Conservation (phyloP, 2,329 filamentous ascomycete genomes). For the Fusarium pseudonygamai region DNA sequence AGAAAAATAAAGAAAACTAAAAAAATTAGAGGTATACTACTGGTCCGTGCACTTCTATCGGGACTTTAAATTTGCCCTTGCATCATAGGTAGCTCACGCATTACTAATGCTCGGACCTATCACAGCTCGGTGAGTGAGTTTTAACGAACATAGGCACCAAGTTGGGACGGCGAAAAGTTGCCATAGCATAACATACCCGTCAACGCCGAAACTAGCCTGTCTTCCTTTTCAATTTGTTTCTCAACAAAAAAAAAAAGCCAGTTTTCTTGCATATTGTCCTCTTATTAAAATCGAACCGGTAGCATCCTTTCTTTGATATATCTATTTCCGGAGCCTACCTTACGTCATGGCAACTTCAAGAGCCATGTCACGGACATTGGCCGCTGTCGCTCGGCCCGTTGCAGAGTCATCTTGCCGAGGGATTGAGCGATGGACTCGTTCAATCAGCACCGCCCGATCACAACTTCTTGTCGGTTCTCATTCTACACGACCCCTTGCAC, state of each 20-base stretch:
- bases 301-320: not conserved
- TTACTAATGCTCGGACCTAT: constrained; percentile 48
- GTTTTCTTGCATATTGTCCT: not conserved
- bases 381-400: constrained; percentile 35
- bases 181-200: constrained; percentile 29
- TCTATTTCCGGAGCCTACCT: not conserved
- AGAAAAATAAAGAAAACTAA: not conserved
- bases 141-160: constrained; percentile 17
- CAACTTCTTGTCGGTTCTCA: constrained; percentile 31
- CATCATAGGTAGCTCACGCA: constrained; percentile 44
- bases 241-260: not conserved
- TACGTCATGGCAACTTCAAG: constrained; percentile 41
- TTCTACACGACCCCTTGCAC: constrained; percentile 35
- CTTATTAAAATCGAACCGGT: not conserved
- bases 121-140: constrained; percentile 20
- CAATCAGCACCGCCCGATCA: constrained; percentile 41
- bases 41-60: constrained; percentile 17
- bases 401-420: constrained; percentile 34
- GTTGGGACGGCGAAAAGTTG: constrained; percentile 44
- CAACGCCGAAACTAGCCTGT: constrained; percentile 14
- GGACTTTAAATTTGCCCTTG: constrained; percentile 30
- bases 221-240: not conserved
- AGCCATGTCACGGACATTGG: constrained; percentile 39
- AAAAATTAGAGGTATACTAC: not conserved
- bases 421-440: constrained; percentile 42